Evolutionary conservation across 768 basidiomycete species (phyloP), one percentile per base, ranked within the genome.

Genomic region (Suillus discolor): DNA sequence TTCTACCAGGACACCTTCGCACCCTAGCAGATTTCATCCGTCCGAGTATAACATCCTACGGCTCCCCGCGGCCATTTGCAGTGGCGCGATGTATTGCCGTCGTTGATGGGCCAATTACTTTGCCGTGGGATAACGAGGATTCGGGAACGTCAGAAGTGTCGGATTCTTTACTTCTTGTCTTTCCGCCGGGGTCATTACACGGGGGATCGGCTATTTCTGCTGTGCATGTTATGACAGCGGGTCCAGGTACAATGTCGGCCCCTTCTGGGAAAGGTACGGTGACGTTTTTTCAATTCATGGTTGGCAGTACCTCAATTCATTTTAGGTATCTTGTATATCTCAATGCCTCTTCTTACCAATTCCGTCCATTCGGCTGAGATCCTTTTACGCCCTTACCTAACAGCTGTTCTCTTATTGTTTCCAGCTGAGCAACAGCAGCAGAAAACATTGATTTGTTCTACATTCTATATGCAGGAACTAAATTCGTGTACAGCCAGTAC

Each of bases 261-360:
- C 94, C 94, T 0, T 79, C 81, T 59, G 91, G 87, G 3, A 89
- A 88, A 82, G 91, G 92, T 90, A 71, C 70, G 88, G 79, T 68
- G 34, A 62, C 42, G n/a, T 64, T 38, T 54, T 61, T 38, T 23
- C 62, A 62, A 54, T 57, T 41, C 25, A n/a, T 18, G 28, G 49
- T 51, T 20, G 44, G 44, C 42, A 31, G 36, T 63, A 11, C 51
- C 61, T 66, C 62, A 68, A 65, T 34, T 16, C 61, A 39, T 62
- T 59, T 23, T 41, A 92, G 91, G 82, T 81, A 80, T 90, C n/a
- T 42, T 89, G 9, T 87, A 89, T 72, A 75, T 90, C 49, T 76
- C 80, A 0, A 81, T 89, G 67, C 86, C 88, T 15, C 72, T 87
- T 38, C 51, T 67, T n/a, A 67, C 66, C 7, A 53, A 45, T 39